These are phyloP conservation scores for Vitis hybrid DNA, from an alignment of 177 flowering plant genomes.

Conservation along the genomic window DNA sequence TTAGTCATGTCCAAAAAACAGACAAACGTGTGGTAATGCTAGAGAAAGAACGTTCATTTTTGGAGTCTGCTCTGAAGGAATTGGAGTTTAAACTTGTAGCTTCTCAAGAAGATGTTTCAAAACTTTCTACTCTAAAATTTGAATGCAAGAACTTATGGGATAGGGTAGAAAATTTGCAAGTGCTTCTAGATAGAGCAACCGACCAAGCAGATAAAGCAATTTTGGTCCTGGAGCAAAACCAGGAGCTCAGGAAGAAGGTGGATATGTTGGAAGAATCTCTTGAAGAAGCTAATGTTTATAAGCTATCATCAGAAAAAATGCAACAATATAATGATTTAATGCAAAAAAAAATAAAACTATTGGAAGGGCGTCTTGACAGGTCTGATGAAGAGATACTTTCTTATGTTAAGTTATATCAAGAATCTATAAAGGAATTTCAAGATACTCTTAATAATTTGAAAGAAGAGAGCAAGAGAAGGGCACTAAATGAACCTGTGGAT, in stretches of 20 bases:
- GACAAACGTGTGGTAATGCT: conserved; percentile 59
- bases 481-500: conserved; percentile 55
- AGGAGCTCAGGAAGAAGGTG: conserved; percentile 78
- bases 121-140: conserved; percentile 52
- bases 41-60: conserved; percentile 58
- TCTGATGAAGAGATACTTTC: conserved; percentile 84
- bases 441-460: conserved; percentile 62
- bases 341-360: conserved; percentile 72
- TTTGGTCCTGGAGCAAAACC: conserved; percentile 67
- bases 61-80: conserved; percentile 61
- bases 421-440: conserved; percentile 82
- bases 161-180: conserved; percentile 71
- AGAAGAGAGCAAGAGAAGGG: conserved; percentile 68
- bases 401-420: conserved; percentile 78
- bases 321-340: conserved; percentile 64
- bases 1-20: conserved; percentile 45
- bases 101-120: conserved; percentile 71
- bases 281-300: conserved; percentile 59
- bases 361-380: conserved; percentile 79
- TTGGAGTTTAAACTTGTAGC: conserved; percentile 56
- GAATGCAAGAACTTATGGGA: conserved; percentile 65
- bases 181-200: conserved; percentile 67
- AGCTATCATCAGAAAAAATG: conserved; percentile 63
- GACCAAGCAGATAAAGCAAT: conserved; percentile 85
- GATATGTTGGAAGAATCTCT: conserved; percentile 78